Evolutionary conservation across 1,284 basidiomycete genomes (phyloP).

Genomic region (Stereum hirsutum): DNA sequence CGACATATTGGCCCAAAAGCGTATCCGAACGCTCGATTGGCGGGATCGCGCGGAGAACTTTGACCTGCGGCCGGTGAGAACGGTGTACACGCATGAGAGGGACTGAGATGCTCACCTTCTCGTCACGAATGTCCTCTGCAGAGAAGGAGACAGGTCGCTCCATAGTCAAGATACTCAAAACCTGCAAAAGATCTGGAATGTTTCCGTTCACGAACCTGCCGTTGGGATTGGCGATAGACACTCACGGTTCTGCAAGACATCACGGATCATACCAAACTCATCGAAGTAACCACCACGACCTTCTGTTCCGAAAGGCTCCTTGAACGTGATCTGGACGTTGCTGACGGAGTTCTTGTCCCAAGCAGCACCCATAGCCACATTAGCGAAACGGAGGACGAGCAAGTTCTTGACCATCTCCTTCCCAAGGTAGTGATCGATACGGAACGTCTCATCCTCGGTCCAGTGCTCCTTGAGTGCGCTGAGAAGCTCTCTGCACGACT

Average conservation of each 20-base stretch:
- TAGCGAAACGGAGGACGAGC: slow-evolving; percentile 89
- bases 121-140: slow-evolving; percentile 93
- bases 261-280: slow-evolving; percentile 96
- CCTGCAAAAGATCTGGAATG: slow-evolving; percentile 78
- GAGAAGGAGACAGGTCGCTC: slow-evolving; percentile 96
- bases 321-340: slow-evolving; percentile 97
- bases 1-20: slow-evolving; percentile 88
- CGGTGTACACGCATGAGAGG: slow-evolving; percentile 6
- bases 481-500: slow-evolving; percentile 79
- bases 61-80: slow-evolving; percentile 59
- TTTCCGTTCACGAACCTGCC: slow-evolving; percentile 6
- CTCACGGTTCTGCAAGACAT: slow-evolving; percentile 94
- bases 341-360: slow-evolving; percentile 94
- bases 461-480: slow-evolving; percentile 76
- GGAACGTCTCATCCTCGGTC: slow-evolving; percentile 94
- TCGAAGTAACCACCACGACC: slow-evolving; percentile 98
- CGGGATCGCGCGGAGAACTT: slow-evolving; percentile 85
- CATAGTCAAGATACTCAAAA: slow-evolving; percentile 89
- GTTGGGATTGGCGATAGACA: slow-evolving; percentile 13
- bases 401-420: slow-evolving; percentile 99
- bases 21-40: slow-evolving; percentile 72
- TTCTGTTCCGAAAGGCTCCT: slow-evolving; percentile 96
- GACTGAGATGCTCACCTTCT: slow-evolving; percentile 58
- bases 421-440: slow-evolving; percentile 96
- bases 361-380: slow-evolving; percentile 75